Evolutionary conservation across 257 asterid genomes (phyloP), one percentile per base, ranked within the genome.

Genomic region (Solanum verrucosum): DNA sequence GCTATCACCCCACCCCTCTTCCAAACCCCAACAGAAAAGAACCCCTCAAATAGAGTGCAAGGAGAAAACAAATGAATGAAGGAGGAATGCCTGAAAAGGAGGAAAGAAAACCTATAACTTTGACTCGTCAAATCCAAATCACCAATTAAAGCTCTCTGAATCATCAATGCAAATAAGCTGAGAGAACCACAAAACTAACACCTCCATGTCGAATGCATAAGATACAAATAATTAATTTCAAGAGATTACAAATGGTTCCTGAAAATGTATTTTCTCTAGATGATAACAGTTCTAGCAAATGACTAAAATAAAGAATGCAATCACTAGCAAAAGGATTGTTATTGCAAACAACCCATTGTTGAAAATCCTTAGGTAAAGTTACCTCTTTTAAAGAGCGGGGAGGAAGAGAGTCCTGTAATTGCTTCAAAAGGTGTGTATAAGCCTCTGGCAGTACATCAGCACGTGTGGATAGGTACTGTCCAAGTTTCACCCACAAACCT

Each of bases 391-490:
- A 74, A 77, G 97, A 93, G 72, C 99, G 97, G 38, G 99, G 98
- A 86, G 99, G 99, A 70, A 97, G 98, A 81, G 99, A 95, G 90
- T 97, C 99, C 92, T 97, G 98, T 46, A 97, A 94, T 92, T 95
- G 98, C 95, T 90, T 92, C 86, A 97, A 94, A 91, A 93, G 98
- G 89, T 90, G 89, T 88, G 95, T 94, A 88, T 95, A 97, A 88
- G 98, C 98, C 71, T 92, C 95, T 21, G 99, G 99, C 88, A 97
- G 96, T 92, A 97, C 99, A 90, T 96, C 99, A 89, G 98, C 99
- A 88, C 99, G 99, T 67, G 99, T 96, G 72, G 99, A 96, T 52
- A 96, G 93, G 89, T 96, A 96, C 89, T 96, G 99, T 72, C 99
- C 99, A 88, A 96, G 92, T 91, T 96, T 96, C 89, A 96, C 99